Percentiles rank a stretch among this genome's conserved stretches.
phyloP scores from a whole-genome alignment of 2,329 filamentous ascomycete species.

The Xylaria hypoxylon region DNA sequence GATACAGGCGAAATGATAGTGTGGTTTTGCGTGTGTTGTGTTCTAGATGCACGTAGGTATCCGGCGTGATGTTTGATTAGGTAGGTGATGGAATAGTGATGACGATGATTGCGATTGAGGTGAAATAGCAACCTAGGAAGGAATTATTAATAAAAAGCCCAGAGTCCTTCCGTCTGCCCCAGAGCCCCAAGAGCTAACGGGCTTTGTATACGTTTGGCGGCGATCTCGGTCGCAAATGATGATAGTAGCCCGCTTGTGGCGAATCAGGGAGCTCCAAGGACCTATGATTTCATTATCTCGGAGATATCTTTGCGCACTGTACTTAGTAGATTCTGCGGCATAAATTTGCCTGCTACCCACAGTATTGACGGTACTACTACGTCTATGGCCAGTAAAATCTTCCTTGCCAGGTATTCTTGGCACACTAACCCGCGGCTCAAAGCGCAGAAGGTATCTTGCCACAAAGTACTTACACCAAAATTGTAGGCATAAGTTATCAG shows the following conservation, averaged over 20 bases:
- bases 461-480: no score
- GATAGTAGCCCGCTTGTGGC: constrained; percentile 40
- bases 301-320: constrained; percentile 44
- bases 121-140: constrained; percentile 24
- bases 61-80: constrained; percentile 5
- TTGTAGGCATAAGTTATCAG: no score
- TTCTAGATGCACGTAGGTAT: background rate
- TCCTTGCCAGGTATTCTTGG: no score
- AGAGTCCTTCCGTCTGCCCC: background rate
- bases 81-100: constrained; percentile 18
- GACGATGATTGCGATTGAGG: constrained; percentile 24
- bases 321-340: background rate
- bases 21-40: constrained; percentile 6
- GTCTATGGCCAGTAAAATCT: no score
- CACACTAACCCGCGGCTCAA: no score
- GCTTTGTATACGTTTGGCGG: constrained; percentile 45
- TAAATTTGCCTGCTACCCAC: no score
- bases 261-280: constrained; percentile 47
- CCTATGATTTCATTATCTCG: constrained; percentile 50
- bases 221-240: constrained; percentile 51
- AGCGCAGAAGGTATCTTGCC: no score
- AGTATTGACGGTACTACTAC: no score
- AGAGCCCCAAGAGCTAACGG: constrained; percentile 27
- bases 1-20: background rate
- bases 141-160: constrained; percentile 21